Conservation (phyloP, 352 stramenopile species). For the Globisporangium ultimum region DNA sequence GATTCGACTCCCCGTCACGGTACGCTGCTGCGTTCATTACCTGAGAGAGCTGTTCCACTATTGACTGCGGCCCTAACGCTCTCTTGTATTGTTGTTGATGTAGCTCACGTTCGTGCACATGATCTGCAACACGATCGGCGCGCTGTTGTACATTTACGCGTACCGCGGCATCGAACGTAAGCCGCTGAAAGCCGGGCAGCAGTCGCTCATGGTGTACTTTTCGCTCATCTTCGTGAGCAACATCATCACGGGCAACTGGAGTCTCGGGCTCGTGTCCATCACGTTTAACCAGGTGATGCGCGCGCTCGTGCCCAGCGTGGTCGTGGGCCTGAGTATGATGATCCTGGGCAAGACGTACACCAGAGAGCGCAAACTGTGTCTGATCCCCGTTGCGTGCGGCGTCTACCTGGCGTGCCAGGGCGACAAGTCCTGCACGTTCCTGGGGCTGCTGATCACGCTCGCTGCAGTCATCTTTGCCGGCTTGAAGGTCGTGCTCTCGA, state of each 20-base stretch:
- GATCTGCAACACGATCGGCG: conserved; percentile 90
- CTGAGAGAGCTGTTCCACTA: no score
- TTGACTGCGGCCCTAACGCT: no score
- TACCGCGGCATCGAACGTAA: conserved; percentile 71
- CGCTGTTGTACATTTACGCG: conserved; percentile 70
- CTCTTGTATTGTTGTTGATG: no score
- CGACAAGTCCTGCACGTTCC: conserved; percentile 87
- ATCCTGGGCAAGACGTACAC: conserved; percentile 80
- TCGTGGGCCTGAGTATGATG: conserved; percentile 78
- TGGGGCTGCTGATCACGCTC: conserved; percentile 89
- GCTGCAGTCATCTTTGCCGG: conserved; percentile 88
- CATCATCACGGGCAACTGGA: conserved; percentile 94
- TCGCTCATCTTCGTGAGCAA: conserved; percentile 94
- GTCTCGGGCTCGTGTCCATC: conserved; percentile 89
- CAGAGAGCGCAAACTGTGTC: conserved; percentile 62
- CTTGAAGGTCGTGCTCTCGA: conserved; percentile 91
- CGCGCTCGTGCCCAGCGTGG: conserved; percentile 75
- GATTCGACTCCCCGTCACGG: conserved; percentile 64
- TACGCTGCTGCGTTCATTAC: conserved; percentile 1
- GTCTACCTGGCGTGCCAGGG: conserved; percentile 82
- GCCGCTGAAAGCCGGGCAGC: conserved; percentile 51
- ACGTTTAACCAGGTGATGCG: conserved; percentile 96
- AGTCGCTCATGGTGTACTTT: conserved; percentile 85
- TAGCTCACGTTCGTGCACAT: conserved; percentile 93
- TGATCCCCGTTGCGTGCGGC: conserved; percentile 77